phyloP scores from a whole-genome alignment of 371 early-diverging fungal genomes.

The Syncephalastrum racemosum region DNA sequence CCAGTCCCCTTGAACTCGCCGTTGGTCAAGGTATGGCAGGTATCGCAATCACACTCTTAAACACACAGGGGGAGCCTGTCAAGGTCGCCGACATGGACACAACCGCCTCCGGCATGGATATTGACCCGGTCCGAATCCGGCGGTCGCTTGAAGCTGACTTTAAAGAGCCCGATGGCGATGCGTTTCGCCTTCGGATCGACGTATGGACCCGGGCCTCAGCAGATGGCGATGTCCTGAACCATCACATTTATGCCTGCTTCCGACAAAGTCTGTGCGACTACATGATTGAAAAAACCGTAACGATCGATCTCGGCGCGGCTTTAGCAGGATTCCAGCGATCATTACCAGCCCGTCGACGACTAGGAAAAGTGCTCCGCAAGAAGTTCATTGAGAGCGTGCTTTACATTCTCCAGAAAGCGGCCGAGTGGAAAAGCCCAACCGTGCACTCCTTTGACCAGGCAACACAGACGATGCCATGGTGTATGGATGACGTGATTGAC shows the following conservation, averaged over 20 bases:
- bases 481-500: conserved; percentile 43
- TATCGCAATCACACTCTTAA: conserved; percentile 63
- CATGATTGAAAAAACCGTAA: conserved; percentile 64
- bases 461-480: conserved; percentile 39
- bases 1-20: conserved; percentile 31
- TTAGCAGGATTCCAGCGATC: conserved; percentile 15
- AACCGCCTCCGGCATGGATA: conserved; percentile 13
- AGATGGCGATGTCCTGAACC: conserved; percentile 56
- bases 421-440: conserved; percentile 55
- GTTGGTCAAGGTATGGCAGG: conserved; percentile 76
- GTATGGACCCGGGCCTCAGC: conserved; percentile 72
- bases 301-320: conserved; percentile 36
- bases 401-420: conserved; percentile 51
- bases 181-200: conserved; percentile 58
- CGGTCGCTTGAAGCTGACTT: conserved; percentile 37
- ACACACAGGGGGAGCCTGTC: conserved; percentile 40
- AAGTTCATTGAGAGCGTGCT: conserved; percentile 57
- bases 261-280: conserved; percentile 72
- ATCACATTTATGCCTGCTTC: conserved; percentile 58
- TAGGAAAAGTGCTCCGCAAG: conserved; percentile 33
- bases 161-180: conserved; percentile 22
- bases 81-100: conserved; percentile 20
- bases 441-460: conserved; percentile 52
- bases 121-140: conserved; percentile 28
- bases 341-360: conserved; percentile 19